Conservation (phyloP, 805 yeast species). For the Brettanomyces nanus region DNA sequence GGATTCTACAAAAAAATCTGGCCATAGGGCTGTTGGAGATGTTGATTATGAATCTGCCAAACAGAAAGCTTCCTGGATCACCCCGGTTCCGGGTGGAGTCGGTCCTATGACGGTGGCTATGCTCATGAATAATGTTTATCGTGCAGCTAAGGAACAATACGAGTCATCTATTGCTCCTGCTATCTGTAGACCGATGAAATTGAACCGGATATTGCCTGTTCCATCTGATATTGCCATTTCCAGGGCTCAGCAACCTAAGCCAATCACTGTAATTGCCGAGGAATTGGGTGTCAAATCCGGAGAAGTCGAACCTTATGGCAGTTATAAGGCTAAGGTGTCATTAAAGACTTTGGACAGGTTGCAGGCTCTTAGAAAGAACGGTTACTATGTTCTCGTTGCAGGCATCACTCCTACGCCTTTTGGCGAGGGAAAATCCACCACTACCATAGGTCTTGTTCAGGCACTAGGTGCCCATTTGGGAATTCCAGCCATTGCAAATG, state of each 20-base stretch:
- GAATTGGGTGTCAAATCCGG: slow-evolving; percentile 61
- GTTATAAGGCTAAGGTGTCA: slow-evolving; percentile 69
- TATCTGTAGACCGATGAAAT: slow-evolving; percentile 46
- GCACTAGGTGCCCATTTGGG: slow-evolving; percentile 71
- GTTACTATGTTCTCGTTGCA: slow-evolving; percentile 67
- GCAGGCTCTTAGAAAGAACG: slow-evolving; percentile 47
- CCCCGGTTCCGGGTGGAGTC: slow-evolving; percentile 92
- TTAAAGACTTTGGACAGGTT: slow-evolving; percentile 56
- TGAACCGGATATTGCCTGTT: slow-evolving; percentile 51
- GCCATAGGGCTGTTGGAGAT: slow-evolving; percentile 70
- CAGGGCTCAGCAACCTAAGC: slow-evolving; percentile 65
- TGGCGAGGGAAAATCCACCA: slow-evolving; percentile 82
- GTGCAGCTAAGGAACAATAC: slow-evolving; percentile 49
- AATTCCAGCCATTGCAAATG: slow-evolving; percentile 67
- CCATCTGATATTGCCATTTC: slow-evolving; percentile 79
- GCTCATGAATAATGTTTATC: slow-evolving; percentile 62
- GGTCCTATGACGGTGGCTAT: slow-evolving; percentile 91
- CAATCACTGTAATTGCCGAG: slow-evolving; percentile 56
- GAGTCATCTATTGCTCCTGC: slow-evolving; percentile 19
- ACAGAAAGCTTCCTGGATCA: slow-evolving; percentile 50
- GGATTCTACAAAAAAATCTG: slow-evolving; percentile 59
- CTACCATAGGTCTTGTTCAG: slow-evolving; percentile 76
- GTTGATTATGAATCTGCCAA: slow-evolving; percentile 55
- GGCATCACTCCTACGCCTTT: slow-evolving; percentile 84
- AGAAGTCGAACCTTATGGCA: slow-evolving; percentile 70